These are phyloP conservation scores for Marasmius oreades DNA, from an alignment of 1,284 basidiomycete species.

Conservation along the genomic window DNA sequence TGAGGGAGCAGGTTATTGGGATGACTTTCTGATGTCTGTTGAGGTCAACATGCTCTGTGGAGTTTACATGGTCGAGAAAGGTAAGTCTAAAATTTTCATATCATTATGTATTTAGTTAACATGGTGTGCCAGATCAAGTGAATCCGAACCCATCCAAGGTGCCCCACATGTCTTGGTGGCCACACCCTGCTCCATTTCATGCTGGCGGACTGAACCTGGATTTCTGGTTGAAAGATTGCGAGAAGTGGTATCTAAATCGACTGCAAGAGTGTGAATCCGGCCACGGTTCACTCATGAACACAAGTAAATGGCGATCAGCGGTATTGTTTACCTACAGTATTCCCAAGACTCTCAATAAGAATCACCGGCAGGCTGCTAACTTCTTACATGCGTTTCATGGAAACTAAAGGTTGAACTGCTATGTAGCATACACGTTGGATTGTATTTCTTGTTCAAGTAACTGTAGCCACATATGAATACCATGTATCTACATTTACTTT, in stretches of 20 bases:
- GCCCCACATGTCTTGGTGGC: slow-evolving; percentile 26
- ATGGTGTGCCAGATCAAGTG: too few species aligned
- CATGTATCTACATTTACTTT: too few species aligned
- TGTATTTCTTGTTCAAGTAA: too few species aligned
- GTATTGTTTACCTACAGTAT: background rate
- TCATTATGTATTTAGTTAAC: too few species aligned
- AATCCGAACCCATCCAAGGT: slow-evolving; percentile 11
- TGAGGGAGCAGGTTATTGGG: slow-evolving; percentile 14
- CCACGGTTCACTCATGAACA: background rate
- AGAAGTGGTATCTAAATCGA: slow-evolving; percentile 16
- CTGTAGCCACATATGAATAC: too few species aligned
- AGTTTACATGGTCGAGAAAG: slow-evolving; percentile 21
- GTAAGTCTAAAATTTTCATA: too few species aligned
- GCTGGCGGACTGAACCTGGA: too few species aligned
- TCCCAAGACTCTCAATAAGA: background rate
- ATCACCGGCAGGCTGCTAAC: background rate
- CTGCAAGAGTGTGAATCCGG: background rate
- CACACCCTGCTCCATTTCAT: slow-evolving; percentile 21
- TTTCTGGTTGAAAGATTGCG: too few species aligned
- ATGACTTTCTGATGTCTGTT: slow-evolving; percentile 19
- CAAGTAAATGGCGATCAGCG: background rate
- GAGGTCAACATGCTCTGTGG: slow-evolving; percentile 25
- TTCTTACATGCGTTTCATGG: background rate
- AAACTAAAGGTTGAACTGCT: too few species aligned
- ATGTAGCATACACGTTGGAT: too few species aligned